A percentile compares a stretch with the other conserved stretches of the same genome.
These are phyloP conservation scores for Cladosporium sp. DNA, from an alignment of 2,329 filamentous ascomycete species.

Conservation along the genomic window DNA sequence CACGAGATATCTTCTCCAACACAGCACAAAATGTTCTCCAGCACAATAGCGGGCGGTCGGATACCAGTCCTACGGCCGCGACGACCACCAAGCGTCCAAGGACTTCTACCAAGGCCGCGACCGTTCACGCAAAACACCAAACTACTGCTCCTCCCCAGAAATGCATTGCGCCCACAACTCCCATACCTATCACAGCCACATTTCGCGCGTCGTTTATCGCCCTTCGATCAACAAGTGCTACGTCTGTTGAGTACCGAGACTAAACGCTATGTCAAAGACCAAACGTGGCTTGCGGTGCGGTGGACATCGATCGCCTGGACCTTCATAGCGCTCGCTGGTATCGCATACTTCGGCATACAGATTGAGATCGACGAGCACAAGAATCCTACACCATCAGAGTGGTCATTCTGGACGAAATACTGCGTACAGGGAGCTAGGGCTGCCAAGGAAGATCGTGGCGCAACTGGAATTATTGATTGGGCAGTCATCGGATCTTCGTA, in stretches of 20 bases:
- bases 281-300: conserved; percentile 68
- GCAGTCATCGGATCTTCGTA: conserved; percentile 62
- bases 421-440: conserved; percentile 60
- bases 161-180: conserved; percentile 60
- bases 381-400: conserved; percentile 81
- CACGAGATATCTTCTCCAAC: not conserved
- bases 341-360: conserved; percentile 65
- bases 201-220: conserved; percentile 20
- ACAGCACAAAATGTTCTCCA: conserved; percentile 27
- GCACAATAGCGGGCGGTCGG: conserved; percentile 20
- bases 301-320: conserved; percentile 68
- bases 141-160: conserved; percentile 52
- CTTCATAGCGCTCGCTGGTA: conserved; percentile 58
- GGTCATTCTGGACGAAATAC: conserved; percentile 70
- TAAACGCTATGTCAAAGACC: conserved; percentile 67
- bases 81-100: conserved; percentile 26
- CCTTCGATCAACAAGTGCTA: conserved; percentile 49
- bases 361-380: conserved; percentile 74
- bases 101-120: conserved; percentile 36
- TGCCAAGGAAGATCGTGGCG: conserved; percentile 52
- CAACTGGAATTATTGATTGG: conserved; percentile 68
- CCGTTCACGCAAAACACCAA: conserved; percentile 60
- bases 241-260: conserved; percentile 80
- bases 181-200: conserved; percentile 64
- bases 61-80: conserved; percentile 31